A percentile compares a stretch with the other conserved stretches of the same genome.
Conservation (phyloP, 257 asterid species). For the Nicotiana tabacum region DNA sequence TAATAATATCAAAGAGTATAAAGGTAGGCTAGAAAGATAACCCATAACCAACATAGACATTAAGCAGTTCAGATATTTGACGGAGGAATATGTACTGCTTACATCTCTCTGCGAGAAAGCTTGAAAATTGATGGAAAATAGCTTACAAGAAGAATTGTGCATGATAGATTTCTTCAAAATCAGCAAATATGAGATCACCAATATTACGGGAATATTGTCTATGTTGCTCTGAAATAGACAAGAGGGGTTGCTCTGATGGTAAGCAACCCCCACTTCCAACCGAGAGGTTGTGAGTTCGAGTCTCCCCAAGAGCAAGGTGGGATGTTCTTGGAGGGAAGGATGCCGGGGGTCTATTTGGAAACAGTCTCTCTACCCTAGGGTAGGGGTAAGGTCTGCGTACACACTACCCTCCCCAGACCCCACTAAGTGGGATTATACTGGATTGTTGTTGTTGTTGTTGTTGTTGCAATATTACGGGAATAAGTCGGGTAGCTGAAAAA, state of each 20-base stretch:
- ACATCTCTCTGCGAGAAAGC: neutral
- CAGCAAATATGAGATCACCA: neutral
- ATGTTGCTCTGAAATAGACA: too few relatives aligned
- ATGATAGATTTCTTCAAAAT: neutral
- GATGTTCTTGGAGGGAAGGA: too few relatives aligned
- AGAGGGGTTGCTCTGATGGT: too few relatives aligned
- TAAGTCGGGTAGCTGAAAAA: neutral
- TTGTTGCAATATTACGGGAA: neutral
- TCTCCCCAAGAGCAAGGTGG: too few relatives aligned
- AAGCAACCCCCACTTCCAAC: too few relatives aligned
- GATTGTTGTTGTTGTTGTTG: too few relatives aligned
- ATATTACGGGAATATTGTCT: neutral
- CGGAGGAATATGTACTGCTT: neutral
- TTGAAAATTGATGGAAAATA: neutral
- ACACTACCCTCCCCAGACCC: too few relatives aligned
- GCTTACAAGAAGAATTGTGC: neutral
- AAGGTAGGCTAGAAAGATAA: neutral
- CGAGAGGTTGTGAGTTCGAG: too few relatives aligned
- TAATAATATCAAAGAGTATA: constrained; percentile 12
- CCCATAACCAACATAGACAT: neutral
- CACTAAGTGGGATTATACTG: too few relatives aligned
- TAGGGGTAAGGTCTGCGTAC: too few relatives aligned
- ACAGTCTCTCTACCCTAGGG: too few relatives aligned
- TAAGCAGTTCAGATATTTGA: constrained; percentile 1
- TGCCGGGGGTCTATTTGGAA: too few relatives aligned